A percentile compares a stretch with the other conserved stretches of the same genome.
These are phyloP conservation scores for Daedaleopsis nitida DNA, from an alignment of 768 basidiomycete genomes.

Conservation along the genomic window DNA sequence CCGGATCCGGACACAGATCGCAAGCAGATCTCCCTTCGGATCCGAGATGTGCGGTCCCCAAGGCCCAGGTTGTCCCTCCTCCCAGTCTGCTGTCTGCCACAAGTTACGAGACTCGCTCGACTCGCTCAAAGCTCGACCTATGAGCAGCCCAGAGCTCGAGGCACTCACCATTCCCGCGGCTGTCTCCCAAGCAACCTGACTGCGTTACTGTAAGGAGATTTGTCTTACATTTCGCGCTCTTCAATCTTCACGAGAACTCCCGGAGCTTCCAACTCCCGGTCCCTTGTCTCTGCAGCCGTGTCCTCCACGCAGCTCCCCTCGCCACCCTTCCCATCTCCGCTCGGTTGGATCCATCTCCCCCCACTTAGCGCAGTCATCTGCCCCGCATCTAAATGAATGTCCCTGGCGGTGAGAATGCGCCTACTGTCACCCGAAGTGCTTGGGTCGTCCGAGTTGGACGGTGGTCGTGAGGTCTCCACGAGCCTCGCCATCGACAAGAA, in stretches of 20 bases:
- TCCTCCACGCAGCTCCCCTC: too few relatives aligned
- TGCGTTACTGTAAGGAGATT: not conserved
- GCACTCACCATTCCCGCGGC: too few relatives aligned
- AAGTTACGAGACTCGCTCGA: too few relatives aligned
- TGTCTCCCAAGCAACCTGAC: too few relatives aligned
- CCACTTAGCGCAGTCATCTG: not conserved
- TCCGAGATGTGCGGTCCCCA: too few relatives aligned
- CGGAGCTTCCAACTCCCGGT: not conserved
- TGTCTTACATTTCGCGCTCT: not conserved
- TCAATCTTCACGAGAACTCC: not conserved
- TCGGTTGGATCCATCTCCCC: not conserved
- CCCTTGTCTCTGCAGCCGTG: not conserved
- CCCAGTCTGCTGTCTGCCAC: too few relatives aligned
- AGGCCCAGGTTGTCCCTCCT: too few relatives aligned
- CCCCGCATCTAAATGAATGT: not conserved
- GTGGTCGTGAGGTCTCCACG: conserved; percentile 21
- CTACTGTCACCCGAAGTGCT: not conserved
- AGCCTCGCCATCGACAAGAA: conserved; percentile 34
- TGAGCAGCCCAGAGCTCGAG: too few relatives aligned
- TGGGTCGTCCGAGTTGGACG: not conserved
- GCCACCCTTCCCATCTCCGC: not conserved
- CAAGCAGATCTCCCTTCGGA: too few relatives aligned
- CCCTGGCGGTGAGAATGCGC: not conserved
- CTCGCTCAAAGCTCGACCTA: too few relatives aligned
- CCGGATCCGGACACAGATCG: too few relatives aligned